These are phyloP conservation scores for Vigna hirtella DNA, from an alignment of 306 rosid species.

Conservation along the genomic window DNA sequence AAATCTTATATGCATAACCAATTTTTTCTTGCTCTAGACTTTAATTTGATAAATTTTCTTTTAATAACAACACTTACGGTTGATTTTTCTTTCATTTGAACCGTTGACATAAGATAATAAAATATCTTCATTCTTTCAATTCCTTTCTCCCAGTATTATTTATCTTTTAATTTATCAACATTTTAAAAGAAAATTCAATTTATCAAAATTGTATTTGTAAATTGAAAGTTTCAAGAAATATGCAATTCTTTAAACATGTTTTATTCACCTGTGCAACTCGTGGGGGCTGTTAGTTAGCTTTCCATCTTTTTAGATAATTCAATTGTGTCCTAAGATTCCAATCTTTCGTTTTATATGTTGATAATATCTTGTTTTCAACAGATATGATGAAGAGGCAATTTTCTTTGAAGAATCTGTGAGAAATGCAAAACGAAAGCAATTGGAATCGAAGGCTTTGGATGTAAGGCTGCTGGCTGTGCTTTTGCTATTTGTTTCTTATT, in stretches of 20 bases:
- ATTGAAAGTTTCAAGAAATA: neutral
- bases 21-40: neutral
- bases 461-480: conserved; percentile 55
- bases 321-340: conserved; percentile 4
- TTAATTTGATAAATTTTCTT: neutral
- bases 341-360: neutral
- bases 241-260: neutral
- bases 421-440: conserved; percentile 69
- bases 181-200: neutral
- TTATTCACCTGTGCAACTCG: neutral
- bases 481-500: conserved; percentile 25
- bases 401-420: conserved; percentile 86
- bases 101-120: neutral
- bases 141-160: neutral
- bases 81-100: neutral
- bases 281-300: neutral
- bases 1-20: neutral
- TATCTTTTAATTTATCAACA: neutral
- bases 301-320: conserved; percentile 33
- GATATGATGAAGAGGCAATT: conserved; percentile 77
- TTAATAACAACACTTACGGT: neutral
- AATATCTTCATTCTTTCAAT: neutral
- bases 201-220: neutral
- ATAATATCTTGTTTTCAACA: conserved; percentile 47
- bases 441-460: conserved; percentile 68